Conservation (phyloP, 371 early-diverging fungal genomes). For the Sporodiniella umbellata region DNA sequence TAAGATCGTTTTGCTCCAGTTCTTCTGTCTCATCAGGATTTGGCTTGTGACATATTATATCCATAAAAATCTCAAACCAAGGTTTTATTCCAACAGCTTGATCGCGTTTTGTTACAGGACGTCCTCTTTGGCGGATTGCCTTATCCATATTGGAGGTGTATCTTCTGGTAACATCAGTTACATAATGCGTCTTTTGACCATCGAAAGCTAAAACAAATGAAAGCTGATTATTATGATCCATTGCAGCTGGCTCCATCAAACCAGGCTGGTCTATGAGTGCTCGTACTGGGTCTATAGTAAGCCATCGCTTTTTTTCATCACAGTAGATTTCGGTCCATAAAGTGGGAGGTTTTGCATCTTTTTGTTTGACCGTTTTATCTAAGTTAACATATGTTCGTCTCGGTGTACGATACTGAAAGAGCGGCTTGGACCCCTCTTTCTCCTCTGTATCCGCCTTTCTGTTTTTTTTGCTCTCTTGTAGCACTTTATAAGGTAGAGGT, state of each 20-base stretch:
- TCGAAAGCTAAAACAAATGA: slow-evolving; percentile 62
- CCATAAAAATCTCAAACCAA: slow-evolving; percentile 32
- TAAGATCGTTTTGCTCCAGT: slow-evolving; percentile 53
- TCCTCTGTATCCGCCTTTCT: background rate
- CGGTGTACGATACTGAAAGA: slow-evolving; percentile 24
- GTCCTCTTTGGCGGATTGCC: slow-evolving; percentile 53
- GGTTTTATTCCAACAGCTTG: slow-evolving; percentile 28
- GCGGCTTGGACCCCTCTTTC: background rate
- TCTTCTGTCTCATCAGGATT: slow-evolving; percentile 28
- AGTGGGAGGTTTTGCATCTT: slow-evolving; percentile 32
- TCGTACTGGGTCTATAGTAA: slow-evolving; percentile 62
- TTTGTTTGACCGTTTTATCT: slow-evolving; percentile 22
- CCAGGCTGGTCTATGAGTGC: slow-evolving; percentile 48
- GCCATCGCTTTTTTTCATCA: slow-evolving; percentile 46
- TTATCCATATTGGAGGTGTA: slow-evolving; percentile 58
- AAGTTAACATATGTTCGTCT: slow-evolving; percentile 12
- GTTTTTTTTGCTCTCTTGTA: slow-evolving; percentile 9
- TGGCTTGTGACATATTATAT: slow-evolving; percentile 16
- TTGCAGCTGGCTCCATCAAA: slow-evolving; percentile 49
- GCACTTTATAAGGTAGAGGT: slow-evolving; percentile 54
- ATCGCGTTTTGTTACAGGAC: slow-evolving; percentile 39
- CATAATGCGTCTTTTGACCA: slow-evolving; percentile 18
- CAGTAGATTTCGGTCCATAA: slow-evolving; percentile 67
- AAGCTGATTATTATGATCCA: slow-evolving; percentile 38
- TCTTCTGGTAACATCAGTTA: slow-evolving; percentile 68